Base-by-base conservation (phyloP, 345 rosid genomes). In the Geranium brycei region DNA sequence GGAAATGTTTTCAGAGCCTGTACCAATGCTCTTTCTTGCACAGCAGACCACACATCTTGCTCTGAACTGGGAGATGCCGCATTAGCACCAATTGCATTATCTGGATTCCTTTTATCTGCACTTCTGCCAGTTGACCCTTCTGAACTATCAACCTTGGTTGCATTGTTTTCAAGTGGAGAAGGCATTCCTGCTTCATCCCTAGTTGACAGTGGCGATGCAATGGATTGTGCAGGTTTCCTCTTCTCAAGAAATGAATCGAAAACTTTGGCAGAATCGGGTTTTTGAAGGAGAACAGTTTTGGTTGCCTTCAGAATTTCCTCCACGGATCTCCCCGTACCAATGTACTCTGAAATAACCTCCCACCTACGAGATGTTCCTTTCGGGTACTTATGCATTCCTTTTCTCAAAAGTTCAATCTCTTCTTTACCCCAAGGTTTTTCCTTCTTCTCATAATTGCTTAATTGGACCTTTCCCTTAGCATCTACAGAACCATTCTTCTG, bases 1-100 rank as follows among this genome's bases (percentile, higher is more conserved):
- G 99, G 97, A 77, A 90, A 95, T 58, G 97, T 85, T 83, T 95
- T 95, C 15, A 95, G 80, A 60, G 97, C 99, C 74, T 90, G 97
- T 77, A 95, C 82, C 66, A 95, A 78, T 28, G 97, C 95, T 64
- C 92, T 80, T 77, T 95, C 99, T 83, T 91, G 99, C 58, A 85
- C 95, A 75, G 88, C 78, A 60, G 95, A 90, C 99, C 99, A 91
- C 13, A 69, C 80, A 75, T 91, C 97, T 68, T 80, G 77, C 12
- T 93, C 95, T 10, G 89, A 80, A 79, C 78, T 81, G 23, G 81
- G 79, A 63, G 85, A 64, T 70, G 63, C 66, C 58, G 61, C 74
- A 56, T 5, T 38, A 38, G 77, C 65, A 35, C 63, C 64, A 7
- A 8, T 62, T 51, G 66, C 81, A 23, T 23, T 23, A 65, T 62